Conservation (phyloP, 1,284 basidiomycete species). For the Melampsora larici-populina region DNA sequence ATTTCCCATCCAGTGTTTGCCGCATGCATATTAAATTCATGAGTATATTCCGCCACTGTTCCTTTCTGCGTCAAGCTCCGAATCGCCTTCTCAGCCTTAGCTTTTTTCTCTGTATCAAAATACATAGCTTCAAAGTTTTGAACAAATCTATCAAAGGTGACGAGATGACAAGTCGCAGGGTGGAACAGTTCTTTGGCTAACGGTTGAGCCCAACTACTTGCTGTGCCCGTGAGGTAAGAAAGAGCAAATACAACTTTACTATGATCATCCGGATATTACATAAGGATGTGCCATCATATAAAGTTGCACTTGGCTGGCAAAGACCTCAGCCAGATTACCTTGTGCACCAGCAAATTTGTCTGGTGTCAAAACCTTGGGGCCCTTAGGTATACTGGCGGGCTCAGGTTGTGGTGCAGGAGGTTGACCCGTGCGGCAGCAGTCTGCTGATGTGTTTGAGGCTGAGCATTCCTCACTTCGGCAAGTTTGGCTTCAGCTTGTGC, state of each 20-base stretch:
- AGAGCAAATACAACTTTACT: neutral
- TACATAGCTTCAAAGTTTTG: no score
- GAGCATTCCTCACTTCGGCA: neutral
- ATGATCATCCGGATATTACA: neutral
- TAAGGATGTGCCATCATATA: no score
- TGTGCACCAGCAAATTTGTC: no score
- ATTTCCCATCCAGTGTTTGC: slow-evolving; percentile 3
- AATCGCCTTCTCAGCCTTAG: no score
- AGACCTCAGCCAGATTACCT: neutral
- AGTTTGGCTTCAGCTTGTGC: neutral
- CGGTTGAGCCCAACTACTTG: no score
- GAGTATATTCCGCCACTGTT: slow-evolving; percentile 3
- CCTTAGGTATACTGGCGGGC: neutral
- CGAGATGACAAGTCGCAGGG: neutral
- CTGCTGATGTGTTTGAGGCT: no score
- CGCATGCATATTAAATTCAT: slow-evolving; percentile 11
- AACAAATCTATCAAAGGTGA: neutral
- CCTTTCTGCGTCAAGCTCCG: neutral
- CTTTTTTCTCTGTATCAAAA: no score
- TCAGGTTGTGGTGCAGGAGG: neutral
- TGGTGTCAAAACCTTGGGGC: neutral
- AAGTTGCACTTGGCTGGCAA: no score
- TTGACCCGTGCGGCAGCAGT: no score
- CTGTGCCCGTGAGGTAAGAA: neutral
- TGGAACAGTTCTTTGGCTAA: neutral